Evolutionary conservation across 2,329 filamentous ascomycete genomes (phyloP), one percentile per base, ranked within the genome.

Genomic region (Lecanicillium sp.): DNA sequence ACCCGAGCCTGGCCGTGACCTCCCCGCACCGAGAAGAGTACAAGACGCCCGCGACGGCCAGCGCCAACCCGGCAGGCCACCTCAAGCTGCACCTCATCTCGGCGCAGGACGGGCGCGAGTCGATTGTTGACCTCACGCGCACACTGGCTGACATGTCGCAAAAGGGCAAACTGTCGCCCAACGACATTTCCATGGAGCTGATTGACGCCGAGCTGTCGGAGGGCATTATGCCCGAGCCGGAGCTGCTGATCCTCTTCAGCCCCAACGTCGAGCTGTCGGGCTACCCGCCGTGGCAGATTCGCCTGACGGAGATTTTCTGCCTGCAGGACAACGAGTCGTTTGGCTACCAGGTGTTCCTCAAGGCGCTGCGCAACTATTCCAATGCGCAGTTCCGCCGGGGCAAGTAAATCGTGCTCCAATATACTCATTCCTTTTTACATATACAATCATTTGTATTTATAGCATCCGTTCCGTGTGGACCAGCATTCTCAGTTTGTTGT

Each of bases 71-170:
- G 5, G 41, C 37, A 49, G 59, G 66, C 47, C 60, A 68, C 53
- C 56, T 81, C 40, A 62, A 69, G 18, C 59, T 97, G 14, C 76
- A 95, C 41, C 76, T 98, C 29, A 77, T 98, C 36, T 94, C 87
- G 12, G 78, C 80, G 28, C 84, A 90, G 40, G 92, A 98, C 52
- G 90, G 92, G 35, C 79, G 90, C 39, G 87, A 94, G 54, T 96
- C 90, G 4, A 77, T 98, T 46, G 89, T 98, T 29, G 92, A 98
- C 60, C 74, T 98, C 33, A 98, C 92, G 30, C 87, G 89, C 55
- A 97, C 94, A 1, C 71, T 98, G 17, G 79, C 90, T 5, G 87
- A 95, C 56, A 97, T 98, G 92, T 85, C 87, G 6, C 92, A 97
- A 60, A 80, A 82, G 49, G 80, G 80, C 42, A 96, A 95, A 62